Conservation (phyloP, 2,329 filamentous ascomycete genomes). For the Aspergillus latus region DNA sequence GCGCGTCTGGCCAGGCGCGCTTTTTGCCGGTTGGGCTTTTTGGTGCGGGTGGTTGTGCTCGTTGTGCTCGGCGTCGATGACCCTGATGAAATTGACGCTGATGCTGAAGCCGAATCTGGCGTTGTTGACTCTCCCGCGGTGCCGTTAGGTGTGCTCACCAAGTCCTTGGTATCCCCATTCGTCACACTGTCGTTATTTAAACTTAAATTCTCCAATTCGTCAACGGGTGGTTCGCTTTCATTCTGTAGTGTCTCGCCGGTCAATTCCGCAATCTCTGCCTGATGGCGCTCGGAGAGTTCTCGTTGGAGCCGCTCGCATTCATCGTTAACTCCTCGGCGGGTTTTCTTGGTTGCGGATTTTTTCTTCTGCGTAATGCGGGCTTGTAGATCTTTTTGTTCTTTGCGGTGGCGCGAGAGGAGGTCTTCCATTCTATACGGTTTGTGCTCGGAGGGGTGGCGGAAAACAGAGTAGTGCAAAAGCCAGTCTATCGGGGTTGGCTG, state of each 20-base stretch:
- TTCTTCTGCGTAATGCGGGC: conserved; percentile 89
- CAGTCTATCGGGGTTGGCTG: background rate
- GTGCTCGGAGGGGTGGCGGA: background rate
- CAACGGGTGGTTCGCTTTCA: conserved; percentile 18
- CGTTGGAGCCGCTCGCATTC: conserved; percentile 61
- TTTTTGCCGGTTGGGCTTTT: conserved; percentile 88
- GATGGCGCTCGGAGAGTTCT: conserved; percentile 57
- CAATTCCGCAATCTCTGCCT: conserved; percentile 50
- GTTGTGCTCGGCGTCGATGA: conserved; percentile 13
- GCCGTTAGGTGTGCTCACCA: background rate
- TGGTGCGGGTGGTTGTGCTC: conserved; percentile 35
- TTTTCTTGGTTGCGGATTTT: conserved; percentile 88
- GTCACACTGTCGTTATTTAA: conserved; percentile 26
- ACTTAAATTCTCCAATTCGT: conserved; percentile 35
- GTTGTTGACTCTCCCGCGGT: background rate
- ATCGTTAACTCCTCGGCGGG: conserved; percentile 67
- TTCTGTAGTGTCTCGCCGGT: conserved; percentile 33
- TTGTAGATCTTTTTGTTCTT: conserved; percentile 85
- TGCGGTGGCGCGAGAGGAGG: conserved; percentile 75
- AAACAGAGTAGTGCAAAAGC: background rate
- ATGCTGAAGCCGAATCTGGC: background rate
- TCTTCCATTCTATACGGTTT: conserved; percentile 61
- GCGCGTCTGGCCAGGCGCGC: conserved; percentile 85
- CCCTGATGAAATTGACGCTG: conserved; percentile 7
- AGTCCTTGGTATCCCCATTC: background rate